A percentile compares a stretch with the other conserved stretches of the same genome.
phyloP scores from a whole-genome alignment of 2,329 filamentous ascomycete genomes.

The Diaporthe ampelina region DNA sequence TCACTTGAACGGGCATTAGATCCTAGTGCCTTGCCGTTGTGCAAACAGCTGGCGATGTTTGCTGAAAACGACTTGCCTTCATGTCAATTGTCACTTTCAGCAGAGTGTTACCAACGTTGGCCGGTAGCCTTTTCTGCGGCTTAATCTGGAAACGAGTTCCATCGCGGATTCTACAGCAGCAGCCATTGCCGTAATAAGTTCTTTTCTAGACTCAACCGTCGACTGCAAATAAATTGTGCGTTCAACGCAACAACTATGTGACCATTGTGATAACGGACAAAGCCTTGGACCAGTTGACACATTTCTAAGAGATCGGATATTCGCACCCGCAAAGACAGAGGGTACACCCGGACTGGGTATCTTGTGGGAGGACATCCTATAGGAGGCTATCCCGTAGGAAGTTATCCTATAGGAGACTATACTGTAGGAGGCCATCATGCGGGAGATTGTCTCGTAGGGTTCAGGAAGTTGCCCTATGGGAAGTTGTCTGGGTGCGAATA shows the following conservation, averaged over 20 bases:
- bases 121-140: background rate
- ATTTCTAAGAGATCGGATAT: background rate
- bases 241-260: background rate
- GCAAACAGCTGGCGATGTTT: background rate
- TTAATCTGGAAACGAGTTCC: background rate
- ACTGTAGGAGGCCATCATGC: too few relatives aligned
- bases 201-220: background rate
- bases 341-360: too few relatives aligned
- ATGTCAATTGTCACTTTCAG: background rate
- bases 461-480: too few relatives aligned
- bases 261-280: too few relatives aligned
- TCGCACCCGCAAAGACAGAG: too few relatives aligned
- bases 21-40: background rate
- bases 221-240: background rate
- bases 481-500: too few relatives aligned
- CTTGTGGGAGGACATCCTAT: too few relatives aligned
- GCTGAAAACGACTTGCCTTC: background rate
- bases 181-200: background rate
- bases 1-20: background rate
- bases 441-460: too few relatives aligned
- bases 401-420: too few relatives aligned
- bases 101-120: background rate
- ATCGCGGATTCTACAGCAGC: background rate
- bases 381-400: too few relatives aligned
- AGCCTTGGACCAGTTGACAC: too few relatives aligned